Conservation (phyloP, 257 asterid species). For the Verbena officinalis region DNA sequence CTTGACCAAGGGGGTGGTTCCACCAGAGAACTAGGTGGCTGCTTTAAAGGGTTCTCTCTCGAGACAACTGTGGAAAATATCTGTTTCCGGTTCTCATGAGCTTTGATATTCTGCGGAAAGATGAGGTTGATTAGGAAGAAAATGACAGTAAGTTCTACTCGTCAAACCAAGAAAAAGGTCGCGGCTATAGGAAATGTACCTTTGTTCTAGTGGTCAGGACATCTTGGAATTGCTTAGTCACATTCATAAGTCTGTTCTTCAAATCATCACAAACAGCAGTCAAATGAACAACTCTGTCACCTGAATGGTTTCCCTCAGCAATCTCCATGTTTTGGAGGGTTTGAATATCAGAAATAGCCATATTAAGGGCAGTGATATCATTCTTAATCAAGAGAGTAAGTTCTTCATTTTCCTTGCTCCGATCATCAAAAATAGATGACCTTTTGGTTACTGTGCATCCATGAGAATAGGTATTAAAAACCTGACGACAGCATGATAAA, state of each 20-base stretch:
- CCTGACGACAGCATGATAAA: slow-evolving; percentile 21
- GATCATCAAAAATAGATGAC: slow-evolving; percentile 84
- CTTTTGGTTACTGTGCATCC: slow-evolving; percentile 63
- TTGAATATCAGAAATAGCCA: slow-evolving; percentile 74
- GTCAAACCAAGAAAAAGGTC: slow-evolving; percentile 9
- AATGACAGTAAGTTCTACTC: not conserved
- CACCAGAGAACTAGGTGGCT: slow-evolving; percentile 34
- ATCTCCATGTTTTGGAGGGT: slow-evolving; percentile 59
- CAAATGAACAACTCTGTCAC: slow-evolving; percentile 78
- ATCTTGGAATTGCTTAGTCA: slow-evolving; percentile 80
- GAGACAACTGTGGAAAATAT: slow-evolving; percentile 71
- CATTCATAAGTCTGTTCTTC: slow-evolving; percentile 75
- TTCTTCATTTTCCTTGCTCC: slow-evolving; percentile 82
- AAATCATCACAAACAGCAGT: slow-evolving; percentile 81
- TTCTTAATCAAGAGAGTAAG: slow-evolving; percentile 66
- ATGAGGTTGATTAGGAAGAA: slow-evolving; percentile 19
- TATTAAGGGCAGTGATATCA: slow-evolving; percentile 68
- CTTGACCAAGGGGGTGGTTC: slow-evolving; percentile 79
- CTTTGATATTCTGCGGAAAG: slow-evolving; percentile 65
- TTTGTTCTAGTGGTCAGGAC: slow-evolving; percentile 75
- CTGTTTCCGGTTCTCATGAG: slow-evolving; percentile 77
- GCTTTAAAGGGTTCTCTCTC: slow-evolving; percentile 72
- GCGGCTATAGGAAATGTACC: slow-evolving; percentile 40
- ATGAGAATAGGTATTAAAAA: slow-evolving; percentile 21
- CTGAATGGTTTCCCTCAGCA: slow-evolving; percentile 57